phyloP scores from a whole-genome alignment of 1,284 basidiomycete species.

The Mycosarcoma maydis region DNA sequence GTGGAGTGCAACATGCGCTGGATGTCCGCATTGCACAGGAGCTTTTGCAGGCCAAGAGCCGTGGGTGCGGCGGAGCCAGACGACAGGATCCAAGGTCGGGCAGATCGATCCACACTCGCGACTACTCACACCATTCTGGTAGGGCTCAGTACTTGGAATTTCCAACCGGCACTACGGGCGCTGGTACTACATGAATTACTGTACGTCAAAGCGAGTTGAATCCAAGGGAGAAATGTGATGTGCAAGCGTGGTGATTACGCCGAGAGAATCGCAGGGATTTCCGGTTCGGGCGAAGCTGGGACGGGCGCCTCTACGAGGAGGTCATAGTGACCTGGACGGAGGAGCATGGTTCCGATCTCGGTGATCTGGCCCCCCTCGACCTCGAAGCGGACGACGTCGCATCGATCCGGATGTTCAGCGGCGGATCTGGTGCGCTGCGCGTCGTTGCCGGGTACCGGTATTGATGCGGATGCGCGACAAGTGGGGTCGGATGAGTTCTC shows the following conservation, averaged over 20 bases:
- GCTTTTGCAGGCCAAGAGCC: too few relatives aligned
- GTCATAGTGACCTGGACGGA: slow-evolving; percentile 57
- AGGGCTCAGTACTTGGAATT: too few relatives aligned
- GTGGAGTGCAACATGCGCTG: too few relatives aligned
- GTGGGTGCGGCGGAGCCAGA: too few relatives aligned
- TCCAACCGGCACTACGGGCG: too few relatives aligned
- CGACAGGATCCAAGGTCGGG: too few relatives aligned
- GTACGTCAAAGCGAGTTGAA: too few relatives aligned
- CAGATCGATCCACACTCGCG: too few relatives aligned
- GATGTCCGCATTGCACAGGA: too few relatives aligned
- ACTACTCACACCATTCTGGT: too few relatives aligned
- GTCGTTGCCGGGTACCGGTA: slow-evolving; percentile 38
- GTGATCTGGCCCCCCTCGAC: slow-evolving; percentile 54
- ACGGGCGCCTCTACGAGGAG: slow-evolving; percentile 49
- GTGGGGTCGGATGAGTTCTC: slow-evolving; percentile 2
- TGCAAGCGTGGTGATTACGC: not conserved
- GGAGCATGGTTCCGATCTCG: slow-evolving; percentile 51
- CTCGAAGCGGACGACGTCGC: slow-evolving; percentile 59
- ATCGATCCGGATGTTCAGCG: slow-evolving; percentile 36
- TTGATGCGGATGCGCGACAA: not conserved
- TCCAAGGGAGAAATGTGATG: too few relatives aligned
- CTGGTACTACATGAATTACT: too few relatives aligned
- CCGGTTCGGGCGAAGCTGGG: slow-evolving; percentile 47
- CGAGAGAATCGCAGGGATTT: slow-evolving; percentile 39
- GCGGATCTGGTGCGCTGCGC: slow-evolving; percentile 13